Evolutionary conservation across 140 eudicot genomes (phyloP), one percentile per base, ranked within the genome.

Genomic region (Anethum foeniculum): DNA sequence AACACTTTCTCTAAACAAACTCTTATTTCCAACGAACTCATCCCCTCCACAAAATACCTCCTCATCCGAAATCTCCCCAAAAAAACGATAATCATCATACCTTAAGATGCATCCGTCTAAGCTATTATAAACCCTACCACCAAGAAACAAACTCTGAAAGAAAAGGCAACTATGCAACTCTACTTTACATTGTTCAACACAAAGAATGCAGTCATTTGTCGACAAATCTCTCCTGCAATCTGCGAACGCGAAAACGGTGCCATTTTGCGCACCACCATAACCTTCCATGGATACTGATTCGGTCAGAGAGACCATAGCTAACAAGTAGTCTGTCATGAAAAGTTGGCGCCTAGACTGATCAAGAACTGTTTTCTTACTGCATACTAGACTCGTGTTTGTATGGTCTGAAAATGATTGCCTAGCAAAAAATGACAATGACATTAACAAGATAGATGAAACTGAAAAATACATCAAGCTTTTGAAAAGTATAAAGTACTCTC

Each of bases 191-290:
- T 51, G 85, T 7, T 84, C 91, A 69, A 84, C 77, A 19, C 88
- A 85, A 44, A 85, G 85, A 49, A 78, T 52, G 56, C 91, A 85
- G 51, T 85, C 85, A 34, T 51, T 34, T 36, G 41, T 62, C 9
- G 84, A 85, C 23, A 85, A 47, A 75, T 85, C 91, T 23, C 74
- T 58, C 82, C 76, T 80, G 60, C 89, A 88, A 79, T 85, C 85
- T 0, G 80, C 87, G 15, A 78, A 83, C 1, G 82, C 84, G 51
- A 80, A 88, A 27, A 83, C 81, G 0, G 81, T 54, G 11, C 71
- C 81, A 30, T 79, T 84, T 12, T 25, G 65, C 2, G 38, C 56
- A 5, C 23, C 58, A 4, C 90, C 88, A 27, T 81, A 81, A 11
- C 82, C 21, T 3, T 65, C 62, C 14, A 77, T 38, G 15, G 80